Evolutionary conservation across 441 rosid genomes (phyloP), one percentile per base, ranked within the genome.

Genomic region (Adansonia grandidieri): DNA sequence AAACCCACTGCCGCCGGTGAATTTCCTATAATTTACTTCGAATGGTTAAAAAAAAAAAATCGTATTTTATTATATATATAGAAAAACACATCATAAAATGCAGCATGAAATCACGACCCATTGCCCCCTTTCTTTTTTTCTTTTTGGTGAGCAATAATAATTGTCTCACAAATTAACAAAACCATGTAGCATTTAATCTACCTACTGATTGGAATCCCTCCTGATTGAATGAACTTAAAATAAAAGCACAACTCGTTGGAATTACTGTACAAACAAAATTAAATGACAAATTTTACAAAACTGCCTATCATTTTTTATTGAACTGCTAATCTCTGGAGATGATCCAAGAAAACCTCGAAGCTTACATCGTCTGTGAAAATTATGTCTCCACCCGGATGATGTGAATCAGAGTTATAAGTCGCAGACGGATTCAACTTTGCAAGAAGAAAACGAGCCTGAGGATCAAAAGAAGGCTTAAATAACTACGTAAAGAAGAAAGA

Each of bases 401-500:
- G 77, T 67, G 84, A 72, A 77, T 85, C 88, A 0, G 87, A 83
- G 74, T 85, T 91, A 77, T 88, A 89, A 20, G 93, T 87, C 2
- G 95, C 88, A 5, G 95, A 94, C 22, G 99, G 99, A 82, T 94
- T 96, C 81, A 96, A 78, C 75, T 92, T 94, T n/a, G 97, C 98
- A 77, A 96, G 85, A 80, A 96, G 97, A 78, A 92, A 96, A 62
- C 99, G 92, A 5, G 98, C 99, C 99, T 95, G 92, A 19, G 17
- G 5, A 57, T 40, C 74, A 73, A 4, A 56, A 64, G 22, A 42
- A 64, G 48, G 40, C 69, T 64, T 64, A 56, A 64, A 64, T 40
- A 37, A 64, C 66, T 5, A 28, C 10, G 66, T 19, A 56, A n/a
- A n/a, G 20, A 37, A 64, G 19, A 37, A n/a, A 64, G 15, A 32